Evolutionary conservation across 345 rosid genomes (phyloP).

Genomic region (Cochlearia excelsa): DNA sequence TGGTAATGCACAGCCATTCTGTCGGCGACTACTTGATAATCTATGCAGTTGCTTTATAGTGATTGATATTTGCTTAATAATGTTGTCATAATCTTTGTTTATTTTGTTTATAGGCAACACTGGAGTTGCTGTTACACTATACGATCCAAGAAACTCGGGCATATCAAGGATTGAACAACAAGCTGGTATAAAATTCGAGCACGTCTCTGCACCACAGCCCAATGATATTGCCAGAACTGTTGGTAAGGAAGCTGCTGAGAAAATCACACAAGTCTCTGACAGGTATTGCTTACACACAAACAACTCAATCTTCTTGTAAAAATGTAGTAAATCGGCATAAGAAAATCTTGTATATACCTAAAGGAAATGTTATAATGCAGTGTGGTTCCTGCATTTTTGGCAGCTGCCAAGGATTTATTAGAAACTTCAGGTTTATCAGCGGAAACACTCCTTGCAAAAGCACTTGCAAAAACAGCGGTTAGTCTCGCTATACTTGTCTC

Average conservation of each 20-base stretch:
- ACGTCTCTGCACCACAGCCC: slow-evolving; percentile 73
- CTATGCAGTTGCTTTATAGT: slow-evolving; percentile 14
- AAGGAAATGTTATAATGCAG: slow-evolving; percentile 41
- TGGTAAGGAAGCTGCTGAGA: slow-evolving; percentile 73
- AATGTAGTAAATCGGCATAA: not conserved
- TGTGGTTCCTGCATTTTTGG: slow-evolving; percentile 81
- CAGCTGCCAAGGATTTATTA: slow-evolving; percentile 74
- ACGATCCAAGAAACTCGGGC: slow-evolving; percentile 74
- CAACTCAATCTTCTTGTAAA: not conserved
- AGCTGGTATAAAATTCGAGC: slow-evolving; percentile 92
- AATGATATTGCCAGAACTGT: slow-evolving; percentile 80
- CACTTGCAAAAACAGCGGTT: slow-evolving; percentile 90
- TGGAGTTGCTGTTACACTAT: slow-evolving; percentile 95
- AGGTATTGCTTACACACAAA: slow-evolving; percentile 48
- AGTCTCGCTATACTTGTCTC: slow-evolving; percentile 19
- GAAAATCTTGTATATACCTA: not conserved
- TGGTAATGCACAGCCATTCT: slow-evolving; percentile 42
- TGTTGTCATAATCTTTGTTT: not conserved
- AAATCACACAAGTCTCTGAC: slow-evolving; percentile 72
- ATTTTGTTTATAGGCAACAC: slow-evolving; percentile 57
- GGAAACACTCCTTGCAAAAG: slow-evolving; percentile 82
- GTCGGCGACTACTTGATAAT: not conserved
- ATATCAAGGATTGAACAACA: slow-evolving; percentile 73
- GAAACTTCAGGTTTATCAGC: slow-evolving; percentile 71
- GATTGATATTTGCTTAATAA: slow-evolving; percentile 10